Evolutionary conservation across 768 basidiomycete genomes (phyloP).

Genomic region (Panellus pusillus): DNA sequence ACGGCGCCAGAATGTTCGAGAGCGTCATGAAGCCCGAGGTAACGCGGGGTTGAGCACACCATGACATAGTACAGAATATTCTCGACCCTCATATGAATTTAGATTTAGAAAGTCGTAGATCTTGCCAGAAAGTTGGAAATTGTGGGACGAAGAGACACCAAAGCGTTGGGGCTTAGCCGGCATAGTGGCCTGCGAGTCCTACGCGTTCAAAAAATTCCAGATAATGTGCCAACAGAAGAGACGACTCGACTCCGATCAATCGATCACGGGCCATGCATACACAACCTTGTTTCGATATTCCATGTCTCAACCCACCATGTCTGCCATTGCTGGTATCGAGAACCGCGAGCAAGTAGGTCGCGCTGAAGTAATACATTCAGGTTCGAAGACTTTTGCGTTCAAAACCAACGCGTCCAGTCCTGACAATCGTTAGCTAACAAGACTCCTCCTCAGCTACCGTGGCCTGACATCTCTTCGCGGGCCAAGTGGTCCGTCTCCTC

Average conservation of each 20-base stretch:
- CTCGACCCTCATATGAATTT: constrained; percentile 1
- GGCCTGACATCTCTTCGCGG: constrained; percentile 84
- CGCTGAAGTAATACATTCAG: constrained; percentile 39
- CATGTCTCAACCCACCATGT: no score
- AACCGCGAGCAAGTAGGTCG: constrained; percentile 17
- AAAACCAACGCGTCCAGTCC: constrained; percentile 2
- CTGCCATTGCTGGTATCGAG: no score
- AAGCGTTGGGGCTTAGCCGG: no score
- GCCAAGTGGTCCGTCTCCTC: constrained; percentile 97
- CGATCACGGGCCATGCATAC: no score
- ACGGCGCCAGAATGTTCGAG: constrained; percentile 10
- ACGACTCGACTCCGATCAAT: no score
- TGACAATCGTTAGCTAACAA: constrained; percentile 33
- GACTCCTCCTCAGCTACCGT: constrained; percentile 54
- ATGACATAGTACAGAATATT: not conserved
- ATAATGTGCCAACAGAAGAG: no score
- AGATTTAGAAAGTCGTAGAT: not conserved
- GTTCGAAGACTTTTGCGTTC: constrained; percentile 22
- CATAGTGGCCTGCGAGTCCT: no score
- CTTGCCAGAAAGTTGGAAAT: not conserved
- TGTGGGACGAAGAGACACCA: not conserved
- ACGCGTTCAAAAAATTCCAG: no score
- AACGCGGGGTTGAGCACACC: not conserved
- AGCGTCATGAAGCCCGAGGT: no score
- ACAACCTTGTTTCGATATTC: no score